Conservation (phyloP, 179 eudicot species). For the Actinidia chinensis region DNA sequence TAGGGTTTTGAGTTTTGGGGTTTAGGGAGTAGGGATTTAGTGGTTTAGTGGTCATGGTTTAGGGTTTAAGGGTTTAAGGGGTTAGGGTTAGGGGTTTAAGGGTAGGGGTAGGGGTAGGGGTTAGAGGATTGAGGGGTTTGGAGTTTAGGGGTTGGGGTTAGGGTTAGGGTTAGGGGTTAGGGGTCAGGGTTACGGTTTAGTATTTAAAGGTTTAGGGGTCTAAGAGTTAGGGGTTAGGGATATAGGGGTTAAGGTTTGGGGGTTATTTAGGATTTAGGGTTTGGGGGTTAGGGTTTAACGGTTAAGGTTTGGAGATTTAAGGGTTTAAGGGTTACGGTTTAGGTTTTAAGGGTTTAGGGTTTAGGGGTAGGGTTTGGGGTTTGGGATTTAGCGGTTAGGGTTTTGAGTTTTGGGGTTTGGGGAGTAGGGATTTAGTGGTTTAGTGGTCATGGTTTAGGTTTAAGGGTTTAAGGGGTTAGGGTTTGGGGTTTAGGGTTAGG, state of each 20-base stretch:
- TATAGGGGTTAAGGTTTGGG: not conserved
- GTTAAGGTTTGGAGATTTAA: too few species aligned
- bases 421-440: too few species aligned
- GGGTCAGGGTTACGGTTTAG: not conserved
- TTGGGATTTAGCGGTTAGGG: not conserved
- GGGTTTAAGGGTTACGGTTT: not conserved
- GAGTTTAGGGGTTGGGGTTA: too few species aligned
- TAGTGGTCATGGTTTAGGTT: constrained; percentile 16
- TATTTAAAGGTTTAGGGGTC: not conserved
- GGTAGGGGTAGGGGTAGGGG: not conserved
- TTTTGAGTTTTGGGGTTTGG: constrained; percentile 9
- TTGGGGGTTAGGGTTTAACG: too few species aligned
- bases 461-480: constrained; percentile 9
- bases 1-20: not conserved
- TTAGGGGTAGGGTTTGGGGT: not conserved
- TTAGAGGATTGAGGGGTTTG: not conserved
- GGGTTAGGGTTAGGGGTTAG: not conserved
- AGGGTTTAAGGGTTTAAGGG: constrained; percentile 7
- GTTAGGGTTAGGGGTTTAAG: constrained; percentile 11
- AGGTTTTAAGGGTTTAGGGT: not conserved
- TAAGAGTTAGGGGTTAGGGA: not conserved
- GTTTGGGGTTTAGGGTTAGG: too few species aligned
- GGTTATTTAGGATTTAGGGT: not conserved
- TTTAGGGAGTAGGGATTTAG: not conserved
- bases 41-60: too few species aligned